Evolutionary conservation across 805 yeast species (phyloP).

Genomic region (Wickerhamiella allomyrinae): DNA sequence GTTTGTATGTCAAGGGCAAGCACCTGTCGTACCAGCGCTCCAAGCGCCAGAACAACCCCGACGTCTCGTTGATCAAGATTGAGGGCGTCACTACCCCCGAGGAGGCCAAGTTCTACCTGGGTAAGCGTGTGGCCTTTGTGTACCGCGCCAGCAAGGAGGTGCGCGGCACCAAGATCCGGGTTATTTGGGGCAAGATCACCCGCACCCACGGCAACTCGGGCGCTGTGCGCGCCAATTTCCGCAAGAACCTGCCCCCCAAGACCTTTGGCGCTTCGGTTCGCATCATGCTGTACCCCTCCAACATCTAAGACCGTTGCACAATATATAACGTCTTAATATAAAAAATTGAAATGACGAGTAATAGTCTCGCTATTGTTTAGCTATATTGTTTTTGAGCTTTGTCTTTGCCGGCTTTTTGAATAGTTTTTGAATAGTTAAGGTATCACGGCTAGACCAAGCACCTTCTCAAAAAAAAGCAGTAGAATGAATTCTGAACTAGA

Average conservation of each 20-base stretch:
- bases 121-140: constrained; percentile 98
- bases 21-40: constrained; percentile 99
- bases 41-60: constrained; percentile 95
- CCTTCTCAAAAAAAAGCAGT: too few species aligned
- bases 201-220: constrained; percentile 99
- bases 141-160: constrained; percentile 97
- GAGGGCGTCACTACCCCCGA: constrained; percentile 87
- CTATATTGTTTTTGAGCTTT: too few species aligned
- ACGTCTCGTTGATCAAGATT: constrained; percentile 88
- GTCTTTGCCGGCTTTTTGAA: too few species aligned
- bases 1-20: constrained; percentile 97
- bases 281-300: constrained; percentile 99
- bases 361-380: constrained; percentile 1
- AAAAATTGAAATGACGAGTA: constrained; percentile 1
- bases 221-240: constrained; percentile 97
- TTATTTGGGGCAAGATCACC: constrained; percentile 98
- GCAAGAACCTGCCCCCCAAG: constrained; percentile 97
- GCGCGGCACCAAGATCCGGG: constrained; percentile 98
- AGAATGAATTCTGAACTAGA: too few species aligned
- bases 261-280: constrained; percentile 99
- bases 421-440: too few species aligned
- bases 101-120: constrained; percentile 98
- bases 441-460: too few species aligned
- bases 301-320: constrained; percentile 52
- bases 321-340: constrained; percentile 4